Evolutionary conservation across 1,284 basidiomycete genomes (phyloP), one percentile per base, ranked within the genome.

Genomic region (Austropuccinia psidii): DNA sequence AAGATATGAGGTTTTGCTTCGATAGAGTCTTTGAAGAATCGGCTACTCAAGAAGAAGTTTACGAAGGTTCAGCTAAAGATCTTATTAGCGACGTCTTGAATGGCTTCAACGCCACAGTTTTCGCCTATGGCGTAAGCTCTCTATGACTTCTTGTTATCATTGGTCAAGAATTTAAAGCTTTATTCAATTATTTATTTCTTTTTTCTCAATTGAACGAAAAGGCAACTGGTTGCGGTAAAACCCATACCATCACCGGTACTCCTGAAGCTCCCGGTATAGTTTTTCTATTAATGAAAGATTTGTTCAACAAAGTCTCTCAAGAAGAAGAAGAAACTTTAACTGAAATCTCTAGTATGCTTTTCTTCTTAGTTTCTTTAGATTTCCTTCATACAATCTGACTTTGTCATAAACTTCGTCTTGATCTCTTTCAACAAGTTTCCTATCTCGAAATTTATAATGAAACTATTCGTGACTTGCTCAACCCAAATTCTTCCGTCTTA

Each of bases 381-480:
- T 60, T 27, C n/a, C 41, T 33, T 29, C 41, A 4, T 37, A 4
- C 37, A 58, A 60, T 37, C 45, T 45, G 41, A 45, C n/a, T 45
- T 11, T n/a, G 11, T 11, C 41, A 45, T 8, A 58, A 58, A 21
- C 31, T 41, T n/a, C 35, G 19, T 43, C 37, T 49, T 24, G 21
- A 19, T 21, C 29, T 39, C 37, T 15, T 5, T 35, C 2, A 1
- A 61, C 85, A 88, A 77, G 90, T 97, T 72, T 93, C 92, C 2
- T 96, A 96, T 82, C 87, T 97, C 74, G 94, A 98, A 81, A 95
- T 98, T 67, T 97, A 97, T 84, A 97, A 97, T 80, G 94, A 98
- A 81, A 91, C 92, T 79, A 97, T 97, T 77, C 89, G 91, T n/a
- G 94, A 98, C 81, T 87, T 98, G 21, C 87, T 98, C 52, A 83